Conservation (phyloP, 148 eudicot genomes). For the Pharnaceum exiguum region DNA sequence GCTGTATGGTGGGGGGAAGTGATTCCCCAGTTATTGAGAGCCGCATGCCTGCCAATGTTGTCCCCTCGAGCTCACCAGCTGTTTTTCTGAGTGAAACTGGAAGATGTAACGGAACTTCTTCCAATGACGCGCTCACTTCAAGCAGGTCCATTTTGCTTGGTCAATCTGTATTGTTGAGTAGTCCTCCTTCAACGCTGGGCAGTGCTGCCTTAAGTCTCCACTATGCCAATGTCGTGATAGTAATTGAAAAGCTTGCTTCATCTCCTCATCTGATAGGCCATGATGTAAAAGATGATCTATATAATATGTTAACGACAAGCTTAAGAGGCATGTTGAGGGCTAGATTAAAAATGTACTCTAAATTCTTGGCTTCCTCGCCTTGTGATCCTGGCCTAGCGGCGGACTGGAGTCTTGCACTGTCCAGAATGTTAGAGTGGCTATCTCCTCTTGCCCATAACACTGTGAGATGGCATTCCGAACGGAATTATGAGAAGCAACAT, state of each 20-base stretch:
- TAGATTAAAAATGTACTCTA: slow-evolving; percentile 49
- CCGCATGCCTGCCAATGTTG: slow-evolving; percentile 31
- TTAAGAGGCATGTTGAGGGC: slow-evolving; percentile 53
- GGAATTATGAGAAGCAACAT: slow-evolving; percentile 72
- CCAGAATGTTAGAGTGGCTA: slow-evolving; percentile 74
- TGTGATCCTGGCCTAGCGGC: slow-evolving; percentile 57
- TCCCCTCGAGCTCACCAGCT: slow-evolving; percentile 26
- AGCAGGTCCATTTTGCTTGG: slow-evolving; percentile 33
- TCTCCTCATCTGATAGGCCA: slow-evolving; percentile 71
- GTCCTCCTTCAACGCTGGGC: slow-evolving; percentile 61
- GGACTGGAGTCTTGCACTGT: slow-evolving; percentile 57
- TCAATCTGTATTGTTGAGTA: slow-evolving; percentile 38
- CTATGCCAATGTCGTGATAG: slow-evolving; percentile 72
- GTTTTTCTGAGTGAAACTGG: slow-evolving; percentile 12
- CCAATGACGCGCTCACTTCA: slow-evolving; percentile 3
- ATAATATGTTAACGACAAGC: slow-evolving; percentile 64
- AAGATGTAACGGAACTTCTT: slow-evolving; percentile 10
- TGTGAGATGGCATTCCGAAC: slow-evolving; percentile 78
- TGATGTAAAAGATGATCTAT: slow-evolving; percentile 87
- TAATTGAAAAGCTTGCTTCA: slow-evolving; percentile 74
- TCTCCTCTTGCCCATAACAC: slow-evolving; percentile 87
- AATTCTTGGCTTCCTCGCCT: slow-evolving; percentile 37
- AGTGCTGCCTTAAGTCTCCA: slow-evolving; percentile 72
- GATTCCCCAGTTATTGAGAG: slow-evolving; percentile 54
- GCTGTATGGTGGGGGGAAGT: slow-evolving; percentile 58